These are phyloP conservation scores for Tulasnella sp. DNA, from an alignment of 768 basidiomycete genomes.

Conservation along the genomic window DNA sequence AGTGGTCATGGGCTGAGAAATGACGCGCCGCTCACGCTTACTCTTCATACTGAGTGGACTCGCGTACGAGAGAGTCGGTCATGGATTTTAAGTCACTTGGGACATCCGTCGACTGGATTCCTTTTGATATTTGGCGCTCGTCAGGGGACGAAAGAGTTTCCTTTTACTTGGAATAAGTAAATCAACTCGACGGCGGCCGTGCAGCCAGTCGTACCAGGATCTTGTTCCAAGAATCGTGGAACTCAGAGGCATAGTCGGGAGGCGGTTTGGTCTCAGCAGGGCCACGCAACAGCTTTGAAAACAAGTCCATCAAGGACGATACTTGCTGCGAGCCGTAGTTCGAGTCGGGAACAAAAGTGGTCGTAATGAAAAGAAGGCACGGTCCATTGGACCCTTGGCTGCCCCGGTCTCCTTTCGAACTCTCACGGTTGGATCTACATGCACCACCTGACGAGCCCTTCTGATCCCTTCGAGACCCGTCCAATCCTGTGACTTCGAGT, in stretches of 20 bases:
- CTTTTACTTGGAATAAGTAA: conserved; percentile 47
- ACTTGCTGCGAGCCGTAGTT: neutral
- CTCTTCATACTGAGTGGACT: conserved; percentile 85
- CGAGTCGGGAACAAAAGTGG: neutral
- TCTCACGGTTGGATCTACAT: neutral
- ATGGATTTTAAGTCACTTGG: conserved; percentile 75
- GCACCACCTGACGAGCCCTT: too few relatives aligned
- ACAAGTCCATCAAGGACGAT: conserved; percentile 70
- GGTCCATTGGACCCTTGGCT: neutral
- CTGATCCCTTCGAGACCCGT: too few relatives aligned
- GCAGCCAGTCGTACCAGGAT: conserved; percentile 59
- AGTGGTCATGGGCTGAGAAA: conserved; percentile 16
- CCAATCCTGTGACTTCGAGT: too few relatives aligned
- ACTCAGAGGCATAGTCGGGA: conserved; percentile 72
- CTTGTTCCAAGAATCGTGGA: conserved; percentile 72
- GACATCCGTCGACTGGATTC: conserved; percentile 80
- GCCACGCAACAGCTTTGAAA: conserved; percentile 73
- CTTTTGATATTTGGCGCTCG: conserved; percentile 81
- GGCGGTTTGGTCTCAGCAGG: conserved; percentile 54
- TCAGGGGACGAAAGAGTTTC: conserved; percentile 84
- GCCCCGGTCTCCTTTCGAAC: neutral
- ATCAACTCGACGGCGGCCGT: neutral
- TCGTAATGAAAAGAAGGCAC: neutral
- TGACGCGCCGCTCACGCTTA: conserved; percentile 49
- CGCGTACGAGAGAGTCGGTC: conserved; percentile 84